Percentiles rank a stretch among this genome's conserved stretches.
phyloP scores from a whole-genome alignment of 2,329 filamentous ascomycete species.

The Cryphonectria japonica region DNA sequence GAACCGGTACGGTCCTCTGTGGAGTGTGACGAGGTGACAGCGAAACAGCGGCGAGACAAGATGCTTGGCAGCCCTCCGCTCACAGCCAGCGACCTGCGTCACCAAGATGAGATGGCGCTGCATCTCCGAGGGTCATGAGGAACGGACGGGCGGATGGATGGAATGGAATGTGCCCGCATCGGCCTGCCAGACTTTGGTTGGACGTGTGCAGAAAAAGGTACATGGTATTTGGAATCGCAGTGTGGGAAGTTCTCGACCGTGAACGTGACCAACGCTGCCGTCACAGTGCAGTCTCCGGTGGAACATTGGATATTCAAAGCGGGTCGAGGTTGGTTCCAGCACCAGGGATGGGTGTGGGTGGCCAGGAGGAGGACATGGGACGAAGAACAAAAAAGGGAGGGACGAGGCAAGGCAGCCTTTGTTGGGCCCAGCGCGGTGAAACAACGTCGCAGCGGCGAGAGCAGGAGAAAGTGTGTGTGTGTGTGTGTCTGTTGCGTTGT shows the following conservation, averaged over 20 bases:
- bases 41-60: conserved; percentile 6
- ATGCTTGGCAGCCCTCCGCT: background rate
- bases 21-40: background rate
- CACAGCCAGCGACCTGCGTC: background rate
- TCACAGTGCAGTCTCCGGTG: background rate
- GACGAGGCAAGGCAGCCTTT: background rate
- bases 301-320: background rate
- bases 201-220: background rate
- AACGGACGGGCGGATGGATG: background rate
- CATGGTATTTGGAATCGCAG: background rate
- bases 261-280: background rate
- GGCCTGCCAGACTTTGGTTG: background rate
- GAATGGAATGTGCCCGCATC: background rate
- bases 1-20: background rate
- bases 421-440: background rate
- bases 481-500: background rate
- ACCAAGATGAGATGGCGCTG: background rate
- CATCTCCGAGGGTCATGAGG: background rate
- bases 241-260: background rate
- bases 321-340: background rate
- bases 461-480: background rate
- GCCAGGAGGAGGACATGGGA: background rate
- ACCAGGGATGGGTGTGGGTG: background rate
- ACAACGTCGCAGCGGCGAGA: conserved; percentile 12
- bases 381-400: background rate